Base-by-base conservation (phyloP, 179 eudicot species). In the Beta lomatogona region DNA sequence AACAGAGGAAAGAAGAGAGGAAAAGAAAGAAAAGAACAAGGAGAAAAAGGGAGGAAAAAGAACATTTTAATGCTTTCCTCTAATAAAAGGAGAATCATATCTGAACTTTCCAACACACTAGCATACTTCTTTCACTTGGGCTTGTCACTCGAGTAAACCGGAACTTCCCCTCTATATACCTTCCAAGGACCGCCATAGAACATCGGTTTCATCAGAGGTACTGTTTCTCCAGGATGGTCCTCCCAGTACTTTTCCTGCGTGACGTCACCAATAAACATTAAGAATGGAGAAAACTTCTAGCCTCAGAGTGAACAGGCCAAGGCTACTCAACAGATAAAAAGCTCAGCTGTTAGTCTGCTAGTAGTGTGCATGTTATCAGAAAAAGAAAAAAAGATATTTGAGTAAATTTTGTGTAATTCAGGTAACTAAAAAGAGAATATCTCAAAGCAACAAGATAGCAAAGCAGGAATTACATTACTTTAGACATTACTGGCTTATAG, bases 131-230 rank as follows among this genome's bases (percentile, higher is more conserved):
- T 73, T 73, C 48, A 54, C 46, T 54, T 73, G 28, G 77, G 77
- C 6, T 73, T 73, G 64, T 73, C 77, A 31, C 77, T 73, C 15
- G 77, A 15, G 59, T 73, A 73, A 18, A 73, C 64, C 55, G 77
- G 77, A 73, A 73, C 77, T 36, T 73, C 77, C 11, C 77, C 77
- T 73, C 77, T 73, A 61, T 73, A 73, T 55, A 73, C 77, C 19
- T 55, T 73, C 77, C 77, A 73, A 28, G 77, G 77, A 55, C 77
- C 77, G 31, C 77, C 77, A 55, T 73, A 73, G 22, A 73, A 73
- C 77, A 73, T 73, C 15, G 77, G 77, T 73, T 73, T 73, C 77
- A 73, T 73, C 77, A 73, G 63, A 73, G 77, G 77, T 73, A 55
- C 77, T 16, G 45, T 36, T 45, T 73, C 46, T 73, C 77, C 77